Conservation (phyloP, 129 eudicot genomes). For the Flaveria trinervia region DNA sequence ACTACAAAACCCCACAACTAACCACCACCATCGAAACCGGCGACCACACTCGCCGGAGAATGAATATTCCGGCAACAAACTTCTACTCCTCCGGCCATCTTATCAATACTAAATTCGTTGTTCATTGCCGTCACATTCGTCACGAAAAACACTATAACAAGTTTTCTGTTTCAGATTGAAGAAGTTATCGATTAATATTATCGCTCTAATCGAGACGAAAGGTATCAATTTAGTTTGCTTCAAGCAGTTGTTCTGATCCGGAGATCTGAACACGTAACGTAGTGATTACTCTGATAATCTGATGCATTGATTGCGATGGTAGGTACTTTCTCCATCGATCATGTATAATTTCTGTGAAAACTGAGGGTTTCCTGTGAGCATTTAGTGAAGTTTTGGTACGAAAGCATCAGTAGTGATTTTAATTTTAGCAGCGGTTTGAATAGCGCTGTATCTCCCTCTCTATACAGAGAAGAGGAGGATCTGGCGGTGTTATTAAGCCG, state of each 20-base stretch:
- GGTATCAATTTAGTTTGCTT: constrained; percentile 28
- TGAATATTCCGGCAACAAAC: constrained; percentile 55
- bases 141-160: constrained; percentile 46
- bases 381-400: constrained; percentile 34
- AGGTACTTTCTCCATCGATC: too few species aligned
- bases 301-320: constrained; percentile 20
- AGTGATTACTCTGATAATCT: constrained; percentile 1
- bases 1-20: constrained; percentile 9
- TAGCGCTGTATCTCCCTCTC: not conserved
- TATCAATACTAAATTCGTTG: constrained; percentile 32
- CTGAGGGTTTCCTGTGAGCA: constrained; percentile 29
- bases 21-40: constrained; percentile 15
- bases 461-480: not conserved
- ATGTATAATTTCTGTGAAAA: not conserved
- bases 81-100: constrained; percentile 19
- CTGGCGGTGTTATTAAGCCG: constrained; percentile 1
- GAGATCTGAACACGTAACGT: constrained; percentile 15
- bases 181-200: not conserved
- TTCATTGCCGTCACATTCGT: constrained; percentile 62
- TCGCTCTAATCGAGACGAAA: constrained; percentile 10
- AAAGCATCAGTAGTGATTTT: constrained; percentile 22
- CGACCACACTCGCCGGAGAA: constrained; percentile 45
- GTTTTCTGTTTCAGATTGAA: not conserved
- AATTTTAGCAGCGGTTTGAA: constrained; percentile 23
- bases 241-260: constrained; percentile 28